Evolutionary conservation across 2,329 filamentous ascomycete species (phyloP), one percentile per base, ranked within the genome.

Genomic region (Mycosphaerelloides madeirae): DNA sequence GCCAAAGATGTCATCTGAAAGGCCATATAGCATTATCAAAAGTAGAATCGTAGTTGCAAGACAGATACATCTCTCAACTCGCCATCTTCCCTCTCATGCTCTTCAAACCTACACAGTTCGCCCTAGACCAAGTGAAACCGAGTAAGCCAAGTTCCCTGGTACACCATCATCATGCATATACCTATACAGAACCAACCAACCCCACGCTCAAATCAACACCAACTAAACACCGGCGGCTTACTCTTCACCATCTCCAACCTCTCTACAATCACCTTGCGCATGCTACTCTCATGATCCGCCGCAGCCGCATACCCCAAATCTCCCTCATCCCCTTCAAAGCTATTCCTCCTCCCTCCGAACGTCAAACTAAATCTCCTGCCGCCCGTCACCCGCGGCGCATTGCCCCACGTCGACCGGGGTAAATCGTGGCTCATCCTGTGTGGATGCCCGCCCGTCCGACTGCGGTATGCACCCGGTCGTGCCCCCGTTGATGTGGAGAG

Each of bases 231-330:
- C 2, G 93, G 93, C 63, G 95, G 94, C 65, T 85, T 85, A 63
- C 83, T 87, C 76, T 97, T 97, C 50, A 98, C 93, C 48, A 91
- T 86, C 73, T 98, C 93, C 46, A 98, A 71, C 52, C 93, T 77
- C 74, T 98, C 93, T 37, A 98, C 90, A 73, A 98, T 97, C 37
- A 98, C 93, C 68, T 93, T 95, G 58, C 90, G 80, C 64, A 85
- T 83, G 60, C 89, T 87, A 11, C 87, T 87, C 67, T 97, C 93
- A 80, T 95, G 88, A 19, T 88, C 93, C 65, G 91, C 87, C 0
- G 93, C 93, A 1, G 90, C 91, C 9, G 90, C 88, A 68, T 95
- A 98, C 8, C 93, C 93, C 20, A 98, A 71, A 67, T 98, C 93
- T 1, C 93, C 93, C 59, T 95, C 90, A 6, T 89, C 74, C 5